Evolutionary conservation across 495 filamentous ascomycete species (phyloP).

Genomic region (Thermochaetoides thermophila): DNA sequence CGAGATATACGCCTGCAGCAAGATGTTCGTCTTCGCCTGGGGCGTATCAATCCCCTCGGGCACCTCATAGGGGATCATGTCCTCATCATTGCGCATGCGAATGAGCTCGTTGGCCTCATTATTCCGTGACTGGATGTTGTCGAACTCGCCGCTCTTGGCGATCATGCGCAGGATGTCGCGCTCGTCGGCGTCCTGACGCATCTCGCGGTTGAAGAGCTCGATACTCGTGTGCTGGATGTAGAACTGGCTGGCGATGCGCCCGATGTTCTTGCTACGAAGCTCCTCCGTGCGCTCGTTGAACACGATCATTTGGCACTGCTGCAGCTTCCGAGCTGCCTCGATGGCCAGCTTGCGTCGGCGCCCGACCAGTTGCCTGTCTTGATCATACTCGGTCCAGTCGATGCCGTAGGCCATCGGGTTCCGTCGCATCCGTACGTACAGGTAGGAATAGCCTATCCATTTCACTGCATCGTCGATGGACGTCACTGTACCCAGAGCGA

Average conservation of each 20-base stretch:
- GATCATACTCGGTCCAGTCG: slow-evolving; percentile 73
- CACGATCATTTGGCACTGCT: slow-evolving; percentile 95
- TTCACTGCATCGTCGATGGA: slow-evolving; percentile 87
- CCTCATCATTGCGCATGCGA: slow-evolving; percentile 39
- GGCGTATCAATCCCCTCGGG: slow-evolving; percentile 60
- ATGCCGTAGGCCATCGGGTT: slow-evolving; percentile 93
- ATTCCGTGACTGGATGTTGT: slow-evolving; percentile 87
- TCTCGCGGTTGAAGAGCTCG: slow-evolving; percentile 86
- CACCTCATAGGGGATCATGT: slow-evolving; percentile 56
- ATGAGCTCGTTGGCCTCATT: slow-evolving; percentile 68
- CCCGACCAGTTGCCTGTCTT: slow-evolving; percentile 74
- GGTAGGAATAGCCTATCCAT: slow-evolving; percentile 95
- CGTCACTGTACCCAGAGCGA: slow-evolving; percentile 85
- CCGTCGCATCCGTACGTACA: slow-evolving; percentile 89
- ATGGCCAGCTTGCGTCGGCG: slow-evolving; percentile 71
- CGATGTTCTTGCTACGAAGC: slow-evolving; percentile 81
- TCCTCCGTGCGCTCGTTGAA: slow-evolving; percentile 90
- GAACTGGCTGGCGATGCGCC: slow-evolving; percentile 91
- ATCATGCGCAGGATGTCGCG: slow-evolving; percentile 90
- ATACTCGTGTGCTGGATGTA: slow-evolving; percentile 89
- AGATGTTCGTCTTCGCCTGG: slow-evolving; percentile 86
- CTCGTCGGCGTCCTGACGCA: slow-evolving; percentile 67
- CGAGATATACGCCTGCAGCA: slow-evolving; percentile 93
- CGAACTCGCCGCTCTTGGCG: slow-evolving; percentile 89
- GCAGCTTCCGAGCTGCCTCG: slow-evolving; percentile 69